Evolutionary conservation across 768 basidiomycete species (phyloP).

Genomic region (Leccinum longicurvipes): DNA sequence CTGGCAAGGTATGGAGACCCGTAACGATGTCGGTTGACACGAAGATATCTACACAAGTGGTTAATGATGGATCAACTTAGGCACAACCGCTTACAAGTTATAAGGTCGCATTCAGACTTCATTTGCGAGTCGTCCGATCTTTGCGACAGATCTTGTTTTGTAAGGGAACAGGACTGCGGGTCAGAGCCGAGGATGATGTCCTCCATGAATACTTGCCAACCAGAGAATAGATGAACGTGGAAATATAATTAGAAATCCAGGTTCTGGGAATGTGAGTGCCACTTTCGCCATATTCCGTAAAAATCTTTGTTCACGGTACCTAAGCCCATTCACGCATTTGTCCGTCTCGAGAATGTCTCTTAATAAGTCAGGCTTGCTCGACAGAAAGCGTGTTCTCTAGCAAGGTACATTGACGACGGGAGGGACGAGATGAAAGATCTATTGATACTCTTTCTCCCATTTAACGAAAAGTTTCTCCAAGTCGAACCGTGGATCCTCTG

Average conservation of each 20-base stretch:
- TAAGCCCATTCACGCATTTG: slow-evolving; percentile 9
- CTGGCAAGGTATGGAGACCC: neutral
- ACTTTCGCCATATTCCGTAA: neutral
- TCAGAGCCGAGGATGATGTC: too few relatives aligned
- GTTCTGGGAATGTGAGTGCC: neutral
- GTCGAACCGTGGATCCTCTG: slow-evolving; percentile 94
- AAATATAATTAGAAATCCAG: neutral
- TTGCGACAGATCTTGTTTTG: neutral
- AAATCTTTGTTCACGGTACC: neutral
- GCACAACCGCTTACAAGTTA: neutral
- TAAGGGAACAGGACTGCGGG: too few relatives aligned
- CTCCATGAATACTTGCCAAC: neutral
- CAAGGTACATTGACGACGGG: slow-evolving; percentile 26
- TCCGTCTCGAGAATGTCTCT: neutral
- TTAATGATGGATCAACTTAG: neutral
- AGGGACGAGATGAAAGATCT: slow-evolving; percentile 27
- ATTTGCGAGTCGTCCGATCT: neutral
- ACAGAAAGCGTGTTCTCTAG: slow-evolving; percentile 21
- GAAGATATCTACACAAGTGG: neutral
- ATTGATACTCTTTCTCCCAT: slow-evolving; percentile 69
- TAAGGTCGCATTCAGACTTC: neutral
- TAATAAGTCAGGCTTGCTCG: slow-evolving; percentile 10
- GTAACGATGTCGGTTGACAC: neutral
- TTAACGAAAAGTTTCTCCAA: slow-evolving; percentile 83
- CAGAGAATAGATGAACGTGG: neutral